Conservation (phyloP, 1,284 basidiomycete genomes). For the Xerocomus amazonicus region DNA sequence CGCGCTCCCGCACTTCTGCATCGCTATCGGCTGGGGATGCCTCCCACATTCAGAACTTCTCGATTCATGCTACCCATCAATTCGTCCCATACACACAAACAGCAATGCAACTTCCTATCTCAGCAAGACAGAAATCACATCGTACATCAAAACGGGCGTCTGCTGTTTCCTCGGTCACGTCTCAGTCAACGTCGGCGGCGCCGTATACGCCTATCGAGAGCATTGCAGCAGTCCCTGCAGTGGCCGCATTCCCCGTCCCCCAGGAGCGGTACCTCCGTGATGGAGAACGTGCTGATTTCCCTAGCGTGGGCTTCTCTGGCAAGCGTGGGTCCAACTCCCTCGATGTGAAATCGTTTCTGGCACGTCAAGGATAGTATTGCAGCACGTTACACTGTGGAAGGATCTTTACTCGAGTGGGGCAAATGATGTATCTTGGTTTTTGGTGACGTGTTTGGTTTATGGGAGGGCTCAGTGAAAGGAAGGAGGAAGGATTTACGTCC, state of each 20-base stretch:
- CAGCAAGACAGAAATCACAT: conserved; percentile 22
- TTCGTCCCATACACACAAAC: conserved; percentile 28
- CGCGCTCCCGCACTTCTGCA: conserved; percentile 54
- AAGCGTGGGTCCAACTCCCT: conserved; percentile 16
- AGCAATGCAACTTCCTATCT: conserved; percentile 22
- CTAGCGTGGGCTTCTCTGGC: conserved; percentile 28
- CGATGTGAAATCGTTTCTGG: conserved; percentile 25
- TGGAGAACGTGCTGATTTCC: conserved; percentile 20
- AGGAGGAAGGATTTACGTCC: too few species aligned
- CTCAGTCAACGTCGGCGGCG: conserved; percentile 34
- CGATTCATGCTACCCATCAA: conserved; percentile 13
- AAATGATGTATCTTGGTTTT: too few species aligned
- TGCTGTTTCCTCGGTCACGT: conserved; percentile 29
- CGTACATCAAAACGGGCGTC: conserved; percentile 31
- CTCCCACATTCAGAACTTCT: conserved; percentile 18
- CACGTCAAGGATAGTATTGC: conserved; percentile 13
- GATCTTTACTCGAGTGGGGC: too few species aligned
- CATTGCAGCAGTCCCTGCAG: conserved; percentile 20
- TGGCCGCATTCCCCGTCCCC: conserved; percentile 20
- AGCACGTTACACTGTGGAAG: too few species aligned
- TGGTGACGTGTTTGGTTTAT: too few species aligned
- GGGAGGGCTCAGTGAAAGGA: too few species aligned
- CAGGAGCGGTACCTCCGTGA: conserved; percentile 18
- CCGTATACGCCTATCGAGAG: conserved; percentile 27
- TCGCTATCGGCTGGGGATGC: conserved; percentile 39